phyloP scores from a whole-genome alignment of 176 grass and related monocot genomes.

The Eremochloa ophiuroides region DNA sequence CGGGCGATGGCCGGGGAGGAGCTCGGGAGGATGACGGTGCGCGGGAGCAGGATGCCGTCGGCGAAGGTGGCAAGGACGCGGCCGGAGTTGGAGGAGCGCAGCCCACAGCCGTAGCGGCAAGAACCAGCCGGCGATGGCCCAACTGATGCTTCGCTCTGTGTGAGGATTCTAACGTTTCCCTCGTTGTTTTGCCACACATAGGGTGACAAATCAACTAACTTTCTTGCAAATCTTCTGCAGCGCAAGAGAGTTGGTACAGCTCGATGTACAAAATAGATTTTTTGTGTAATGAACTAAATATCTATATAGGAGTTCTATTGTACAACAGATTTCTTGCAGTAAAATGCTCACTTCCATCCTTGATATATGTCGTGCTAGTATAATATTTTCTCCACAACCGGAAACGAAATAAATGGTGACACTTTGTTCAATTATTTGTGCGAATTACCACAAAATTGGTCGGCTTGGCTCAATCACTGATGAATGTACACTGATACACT shows the following conservation, averaged over 20 bases:
- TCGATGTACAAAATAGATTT: no score
- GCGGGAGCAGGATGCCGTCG: conserved; percentile 45
- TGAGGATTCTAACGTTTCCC: no score
- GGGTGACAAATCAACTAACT: no score
- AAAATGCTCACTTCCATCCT: no score
- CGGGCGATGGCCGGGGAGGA: conserved; percentile 24
- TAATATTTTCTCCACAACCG: background rate
- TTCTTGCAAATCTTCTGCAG: no score
- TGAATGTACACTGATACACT: conserved; percentile 6
- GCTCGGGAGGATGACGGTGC: conserved; percentile 35
- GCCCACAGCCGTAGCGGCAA: conserved; percentile 18
- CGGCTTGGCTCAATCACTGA: background rate
- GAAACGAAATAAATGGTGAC: background rate
- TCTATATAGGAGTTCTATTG: no score
- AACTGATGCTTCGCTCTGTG: background rate
- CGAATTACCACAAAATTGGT: background rate
- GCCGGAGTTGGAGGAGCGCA: conserved; percentile 27
- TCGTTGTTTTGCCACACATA: no score
- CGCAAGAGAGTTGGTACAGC: no score
- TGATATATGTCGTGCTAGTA: no score
- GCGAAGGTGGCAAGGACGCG: conserved; percentile 40
- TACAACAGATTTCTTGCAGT: no score
- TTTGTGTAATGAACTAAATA: no score
- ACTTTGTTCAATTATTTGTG: background rate
- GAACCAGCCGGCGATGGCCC: background rate